Evolutionary conservation across 2,329 filamentous ascomycete genomes (phyloP).

Genomic region (Diaporthe velutina): DNA sequence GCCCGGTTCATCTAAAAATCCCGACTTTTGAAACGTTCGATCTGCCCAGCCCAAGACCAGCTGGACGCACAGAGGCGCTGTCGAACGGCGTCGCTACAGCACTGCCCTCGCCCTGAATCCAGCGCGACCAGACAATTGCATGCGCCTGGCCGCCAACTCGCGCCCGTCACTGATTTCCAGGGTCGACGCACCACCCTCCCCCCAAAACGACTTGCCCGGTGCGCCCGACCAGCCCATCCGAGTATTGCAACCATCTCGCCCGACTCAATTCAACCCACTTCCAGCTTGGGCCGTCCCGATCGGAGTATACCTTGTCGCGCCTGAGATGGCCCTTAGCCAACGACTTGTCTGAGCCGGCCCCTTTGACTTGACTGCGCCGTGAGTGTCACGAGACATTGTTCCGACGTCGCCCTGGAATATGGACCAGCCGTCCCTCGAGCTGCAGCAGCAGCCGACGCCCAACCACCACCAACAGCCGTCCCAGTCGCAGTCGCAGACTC

Average conservation of each 20-base stretch:
- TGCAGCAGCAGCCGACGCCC: slow-evolving; percentile 33
- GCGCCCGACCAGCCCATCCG: slow-evolving; percentile 16
- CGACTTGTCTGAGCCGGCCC: slow-evolving; percentile 24
- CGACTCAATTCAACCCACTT: slow-evolving; percentile 19
- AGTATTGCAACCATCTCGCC: slow-evolving; percentile 13
- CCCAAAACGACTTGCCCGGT: slow-evolving; percentile 6
- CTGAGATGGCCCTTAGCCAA: slow-evolving; percentile 19
- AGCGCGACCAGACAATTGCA: slow-evolving; percentile 15
- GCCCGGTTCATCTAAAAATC: slow-evolving; percentile 30
- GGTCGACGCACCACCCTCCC: background rate
- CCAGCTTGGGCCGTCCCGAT: slow-evolving; percentile 13
- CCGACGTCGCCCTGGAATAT: slow-evolving; percentile 6
- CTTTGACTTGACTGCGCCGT: slow-evolving; percentile 12
- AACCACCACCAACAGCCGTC: slow-evolving; percentile 26
- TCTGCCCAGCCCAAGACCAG: slow-evolving; percentile 21
- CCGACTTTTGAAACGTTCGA: slow-evolving; percentile 28
- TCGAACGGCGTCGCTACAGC: background rate
- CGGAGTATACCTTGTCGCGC: slow-evolving; percentile 17
- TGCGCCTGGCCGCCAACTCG: slow-evolving; percentile 9
- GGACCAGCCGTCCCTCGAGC: slow-evolving; percentile 28
- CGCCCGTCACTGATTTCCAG: slow-evolving; percentile 1
- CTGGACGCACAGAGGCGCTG: slow-evolving; percentile 8
- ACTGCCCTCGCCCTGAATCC: slow-evolving; percentile 19
- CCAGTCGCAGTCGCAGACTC: slow-evolving; percentile 24
- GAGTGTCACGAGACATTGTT: background rate